Evolutionary conservation across 2,329 filamentous ascomycete genomes (phyloP).

Genomic region (Penicillium sp.): DNA sequence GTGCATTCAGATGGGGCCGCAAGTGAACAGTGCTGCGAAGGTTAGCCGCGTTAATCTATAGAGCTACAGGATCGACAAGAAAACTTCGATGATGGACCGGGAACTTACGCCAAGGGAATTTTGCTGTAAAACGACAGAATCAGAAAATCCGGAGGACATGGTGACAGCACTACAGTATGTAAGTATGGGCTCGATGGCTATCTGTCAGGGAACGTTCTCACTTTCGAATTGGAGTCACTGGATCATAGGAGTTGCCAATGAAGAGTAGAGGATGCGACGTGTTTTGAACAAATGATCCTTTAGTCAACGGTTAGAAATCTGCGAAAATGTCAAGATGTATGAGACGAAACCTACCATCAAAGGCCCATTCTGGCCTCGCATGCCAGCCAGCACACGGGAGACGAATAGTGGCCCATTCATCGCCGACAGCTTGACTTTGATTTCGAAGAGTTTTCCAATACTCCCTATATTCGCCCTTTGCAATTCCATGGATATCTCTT

Average conservation of each 20-base stretch:
- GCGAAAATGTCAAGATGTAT: neutral
- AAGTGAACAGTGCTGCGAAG: neutral
- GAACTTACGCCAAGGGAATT: neutral
- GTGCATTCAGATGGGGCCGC: neutral
- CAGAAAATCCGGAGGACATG: neutral
- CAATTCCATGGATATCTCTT: neutral
- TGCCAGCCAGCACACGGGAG: neutral
- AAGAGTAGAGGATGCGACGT: conserved; percentile 1
- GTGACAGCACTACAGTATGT: neutral
- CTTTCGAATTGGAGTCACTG: neutral
- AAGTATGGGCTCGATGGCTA: neutral
- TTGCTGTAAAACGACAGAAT: neutral
- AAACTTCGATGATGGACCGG: neutral
- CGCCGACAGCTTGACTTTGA: neutral
- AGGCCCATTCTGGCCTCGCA: neutral
- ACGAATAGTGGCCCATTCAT: neutral
- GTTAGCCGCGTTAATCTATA: neutral
- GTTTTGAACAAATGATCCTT: neutral
- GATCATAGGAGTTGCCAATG: neutral
- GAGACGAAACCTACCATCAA: neutral
- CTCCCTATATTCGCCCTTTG: neutral
- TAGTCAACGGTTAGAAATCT: neutral
- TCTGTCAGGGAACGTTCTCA: neutral
- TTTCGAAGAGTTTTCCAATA: neutral
- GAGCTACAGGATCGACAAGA: neutral